phyloP scores from a whole-genome alignment of 805 yeast species.

The Candida glaebosa region DNA sequence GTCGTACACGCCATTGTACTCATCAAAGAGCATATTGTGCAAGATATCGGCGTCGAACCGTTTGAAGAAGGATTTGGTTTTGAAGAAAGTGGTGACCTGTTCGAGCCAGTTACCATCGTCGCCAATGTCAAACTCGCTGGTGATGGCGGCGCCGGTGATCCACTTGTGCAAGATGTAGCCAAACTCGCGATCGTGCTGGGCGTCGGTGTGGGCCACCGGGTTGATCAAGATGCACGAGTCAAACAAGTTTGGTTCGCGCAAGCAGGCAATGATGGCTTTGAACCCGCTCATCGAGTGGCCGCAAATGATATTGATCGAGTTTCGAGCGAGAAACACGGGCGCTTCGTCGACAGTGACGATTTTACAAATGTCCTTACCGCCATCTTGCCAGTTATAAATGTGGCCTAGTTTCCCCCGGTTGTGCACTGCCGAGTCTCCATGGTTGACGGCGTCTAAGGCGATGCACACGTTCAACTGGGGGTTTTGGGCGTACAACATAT shows the following conservation, averaged over 20 bases:
- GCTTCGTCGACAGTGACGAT: slow-evolving; percentile 41
- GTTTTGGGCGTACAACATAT: slow-evolving; percentile 26
- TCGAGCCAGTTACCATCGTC: slow-evolving; percentile 11
- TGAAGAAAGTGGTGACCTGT: slow-evolving; percentile 10
- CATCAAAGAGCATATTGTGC: slow-evolving; percentile 17
- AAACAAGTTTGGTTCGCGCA: slow-evolving; percentile 47
- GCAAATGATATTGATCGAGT: slow-evolving; percentile 41
- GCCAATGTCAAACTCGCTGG: slow-evolving; percentile 8
- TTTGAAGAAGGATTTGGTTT: slow-evolving; percentile 13
- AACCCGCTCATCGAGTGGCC: slow-evolving; percentile 82
- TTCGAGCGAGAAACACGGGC: slow-evolving; percentile 23
- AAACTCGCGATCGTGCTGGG: slow-evolving; percentile 8
- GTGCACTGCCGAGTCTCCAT: slow-evolving; percentile 64
- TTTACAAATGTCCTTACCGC: slow-evolving; percentile 52
- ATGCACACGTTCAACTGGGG: slow-evolving; percentile 10
- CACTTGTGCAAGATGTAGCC: slow-evolving; percentile 5
- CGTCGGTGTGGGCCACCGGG: slow-evolving; percentile 47
- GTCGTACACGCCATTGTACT: slow-evolving; percentile 7
- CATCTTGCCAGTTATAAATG: slow-evolving; percentile 61
- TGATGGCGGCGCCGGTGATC: slow-evolving; percentile 9
- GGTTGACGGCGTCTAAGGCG: slow-evolving; percentile 53
- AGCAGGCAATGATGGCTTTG: slow-evolving; percentile 33
- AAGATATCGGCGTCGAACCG: slow-evolving; percentile 13
- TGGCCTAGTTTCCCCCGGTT: slow-evolving; percentile 57
- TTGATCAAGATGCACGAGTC: slow-evolving; percentile 56